phyloP scores from a whole-genome alignment of 192 early-diverging fungal species.

The Backusella tarrabulga region DNA sequence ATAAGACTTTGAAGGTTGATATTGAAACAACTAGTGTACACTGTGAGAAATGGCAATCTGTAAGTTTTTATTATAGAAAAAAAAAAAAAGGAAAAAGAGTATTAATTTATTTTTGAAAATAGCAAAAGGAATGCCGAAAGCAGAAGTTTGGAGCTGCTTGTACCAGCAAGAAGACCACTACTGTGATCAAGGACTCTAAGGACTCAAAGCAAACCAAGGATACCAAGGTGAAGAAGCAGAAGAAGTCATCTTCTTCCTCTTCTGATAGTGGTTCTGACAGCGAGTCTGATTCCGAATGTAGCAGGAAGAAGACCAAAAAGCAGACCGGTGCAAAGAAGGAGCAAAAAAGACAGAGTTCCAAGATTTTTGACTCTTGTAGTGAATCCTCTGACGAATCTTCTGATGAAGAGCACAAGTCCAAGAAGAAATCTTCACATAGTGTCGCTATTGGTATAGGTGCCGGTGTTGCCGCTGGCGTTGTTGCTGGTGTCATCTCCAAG shows the following conservation, averaged over 20 bases:
- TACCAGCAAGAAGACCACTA: background rate
- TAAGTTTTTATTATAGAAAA: background rate
- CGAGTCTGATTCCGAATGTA: background rate
- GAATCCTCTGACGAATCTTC: background rate
- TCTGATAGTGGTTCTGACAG: background rate
- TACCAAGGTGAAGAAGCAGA: background rate
- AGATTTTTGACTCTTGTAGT: background rate
- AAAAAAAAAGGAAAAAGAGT: too few species aligned
- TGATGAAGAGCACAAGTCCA: background rate
- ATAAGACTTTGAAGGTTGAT: constrained; percentile 3
- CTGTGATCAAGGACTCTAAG: background rate
- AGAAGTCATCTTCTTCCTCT: background rate
- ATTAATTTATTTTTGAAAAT: background rate
- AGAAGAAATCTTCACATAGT: background rate
- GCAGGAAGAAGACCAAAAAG: constrained; percentile 11
- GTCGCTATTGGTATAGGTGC: background rate
- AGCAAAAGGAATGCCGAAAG: background rate
- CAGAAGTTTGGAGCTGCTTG: background rate
- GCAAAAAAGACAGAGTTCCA: background rate
- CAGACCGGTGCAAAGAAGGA: background rate
- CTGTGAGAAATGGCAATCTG: background rate
- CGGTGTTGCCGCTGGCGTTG: background rate
- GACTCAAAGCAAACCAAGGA: background rate
- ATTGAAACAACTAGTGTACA: background rate
- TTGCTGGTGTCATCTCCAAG: background rate